Percentiles rank a stretch among this genome's conserved stretches.
Evolutionary conservation across 805 yeast genomes (phyloP).

Genomic region (Wickerhamiella occidentalis): DNA sequence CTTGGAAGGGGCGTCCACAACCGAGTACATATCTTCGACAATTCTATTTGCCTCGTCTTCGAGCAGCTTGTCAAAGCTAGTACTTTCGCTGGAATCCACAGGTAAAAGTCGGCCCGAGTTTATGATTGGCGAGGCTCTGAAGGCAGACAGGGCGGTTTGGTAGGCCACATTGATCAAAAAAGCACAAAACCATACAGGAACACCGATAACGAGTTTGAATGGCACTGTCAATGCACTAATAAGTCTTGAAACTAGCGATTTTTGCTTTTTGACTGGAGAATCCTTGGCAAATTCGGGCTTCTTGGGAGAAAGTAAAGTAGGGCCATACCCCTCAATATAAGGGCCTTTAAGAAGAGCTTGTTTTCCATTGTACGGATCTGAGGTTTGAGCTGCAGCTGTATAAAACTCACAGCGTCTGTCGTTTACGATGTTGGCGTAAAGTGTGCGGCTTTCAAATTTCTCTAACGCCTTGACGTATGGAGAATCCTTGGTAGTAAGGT

Average conservation of each 20-base stretch:
- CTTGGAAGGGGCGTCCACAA: slow-evolving; percentile 14
- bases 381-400: slow-evolving; percentile 55
- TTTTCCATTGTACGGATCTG: slow-evolving; percentile 16
- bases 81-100: background rate
- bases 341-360: slow-evolving; percentile 16
- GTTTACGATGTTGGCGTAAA: slow-evolving; percentile 67
- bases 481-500: slow-evolving; percentile 54
- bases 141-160: slow-evolving; percentile 33
- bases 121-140: slow-evolving; percentile 23
- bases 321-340: slow-evolving; percentile 19
- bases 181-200: slow-evolving; percentile 56
- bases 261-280: background rate
- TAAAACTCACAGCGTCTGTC: slow-evolving; percentile 77
- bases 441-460: slow-evolving; percentile 39
- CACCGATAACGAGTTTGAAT: slow-evolving; percentile 36
- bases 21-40: slow-evolving; percentile 19
- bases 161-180: slow-evolving; percentile 36
- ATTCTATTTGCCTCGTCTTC: slow-evolving; percentile 20
- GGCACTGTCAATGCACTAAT: background rate
- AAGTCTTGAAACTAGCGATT: background rate
- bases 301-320: slow-evolving; percentile 14
- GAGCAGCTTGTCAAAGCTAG: slow-evolving; percentile 9
- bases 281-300: background rate
- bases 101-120: slow-evolving; percentile 1
- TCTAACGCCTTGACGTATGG: slow-evolving; percentile 46